A percentile compares a stretch with the other conserved stretches of the same genome.
These are phyloP conservation scores for Soucietia sequanensis DNA, from an alignment of 805 yeast genomes.

Conservation along the genomic window DNA sequence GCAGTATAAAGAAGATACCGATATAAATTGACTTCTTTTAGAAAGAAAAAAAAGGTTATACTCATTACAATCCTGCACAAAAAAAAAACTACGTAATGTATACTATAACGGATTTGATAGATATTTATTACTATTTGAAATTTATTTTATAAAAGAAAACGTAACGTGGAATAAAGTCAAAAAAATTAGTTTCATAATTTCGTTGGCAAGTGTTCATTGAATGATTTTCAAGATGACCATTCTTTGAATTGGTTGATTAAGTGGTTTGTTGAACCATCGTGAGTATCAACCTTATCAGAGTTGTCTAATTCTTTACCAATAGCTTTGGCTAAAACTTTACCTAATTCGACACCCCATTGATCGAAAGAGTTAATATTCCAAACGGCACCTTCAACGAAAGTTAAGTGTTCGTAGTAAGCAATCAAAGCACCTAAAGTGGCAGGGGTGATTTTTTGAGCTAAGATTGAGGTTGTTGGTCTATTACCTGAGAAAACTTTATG, in stretches of 20 bases:
- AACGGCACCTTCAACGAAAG: constrained; percentile 97
- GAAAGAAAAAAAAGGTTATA: too few species aligned
- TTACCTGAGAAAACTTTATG: constrained; percentile 97
- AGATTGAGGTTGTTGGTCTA: constrained; percentile 97
- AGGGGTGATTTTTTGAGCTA: constrained; percentile 95
- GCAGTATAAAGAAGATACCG: too few species aligned
- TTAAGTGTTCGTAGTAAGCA: constrained; percentile 96
- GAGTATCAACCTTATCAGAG: constrained; percentile 52
- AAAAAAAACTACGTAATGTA: too few species aligned
- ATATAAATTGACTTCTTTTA: too few species aligned
- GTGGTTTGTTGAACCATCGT: constrained; percentile 89
- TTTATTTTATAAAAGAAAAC: too few species aligned
- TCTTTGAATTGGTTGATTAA: constrained; percentile 93
- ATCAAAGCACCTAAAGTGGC: constrained; percentile 94
- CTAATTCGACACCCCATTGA: constrained; percentile 99
- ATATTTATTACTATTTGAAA: too few species aligned
- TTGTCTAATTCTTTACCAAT: constrained; percentile 83
- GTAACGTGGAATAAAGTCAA: too few species aligned
- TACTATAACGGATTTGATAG: too few species aligned
- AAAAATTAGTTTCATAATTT: too few species aligned
- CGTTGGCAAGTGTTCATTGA: neutral
- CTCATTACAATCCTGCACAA: too few species aligned
- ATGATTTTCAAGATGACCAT: constrained; percentile 48
- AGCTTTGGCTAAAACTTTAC: constrained; percentile 95
- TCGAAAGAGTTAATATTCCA: constrained; percentile 99